A percentile compares a stretch with the other conserved stretches of the same genome.
phyloP scores from a whole-genome alignment of 2,329 filamentous ascomycete genomes.

The Furcasterigmium furcatum region DNA sequence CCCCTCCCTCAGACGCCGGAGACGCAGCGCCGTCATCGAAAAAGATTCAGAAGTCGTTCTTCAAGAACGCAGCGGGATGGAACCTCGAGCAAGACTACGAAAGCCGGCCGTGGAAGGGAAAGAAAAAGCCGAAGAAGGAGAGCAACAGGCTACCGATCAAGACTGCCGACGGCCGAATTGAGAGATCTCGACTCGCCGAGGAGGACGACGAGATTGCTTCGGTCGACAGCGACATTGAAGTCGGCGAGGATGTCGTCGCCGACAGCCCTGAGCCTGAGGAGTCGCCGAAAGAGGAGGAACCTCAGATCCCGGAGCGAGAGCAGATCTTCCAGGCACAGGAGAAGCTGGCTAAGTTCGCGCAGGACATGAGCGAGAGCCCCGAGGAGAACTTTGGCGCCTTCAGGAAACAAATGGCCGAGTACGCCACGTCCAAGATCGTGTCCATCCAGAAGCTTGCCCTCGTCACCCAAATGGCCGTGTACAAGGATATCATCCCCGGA shows the following conservation, averaged over 20 bases:
- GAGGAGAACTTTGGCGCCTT: constrained; percentile 84
- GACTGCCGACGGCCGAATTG: constrained; percentile 71
- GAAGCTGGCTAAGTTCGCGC: constrained; percentile 81
- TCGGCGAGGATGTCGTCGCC: constrained; percentile 53
- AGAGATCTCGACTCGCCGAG: constrained; percentile 53
- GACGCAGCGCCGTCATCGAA: constrained; percentile 22
- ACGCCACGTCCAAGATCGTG: constrained; percentile 65
- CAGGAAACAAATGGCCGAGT: constrained; percentile 66
- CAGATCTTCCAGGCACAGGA: constrained; percentile 88
- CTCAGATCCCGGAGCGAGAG: constrained; percentile 69
- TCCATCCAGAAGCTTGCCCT: constrained; percentile 84
- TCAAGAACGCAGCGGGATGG: constrained; percentile 77
- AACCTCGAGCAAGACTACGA: constrained; percentile 92
- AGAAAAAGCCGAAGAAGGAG: constrained; percentile 69
- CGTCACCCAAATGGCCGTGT: constrained; percentile 83
- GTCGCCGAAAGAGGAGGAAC: constrained; percentile 42
- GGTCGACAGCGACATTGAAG: constrained; percentile 58
- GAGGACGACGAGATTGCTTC: constrained; percentile 60
- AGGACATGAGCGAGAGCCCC: constrained; percentile 82
- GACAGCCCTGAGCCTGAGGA: constrained; percentile 45
- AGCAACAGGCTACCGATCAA: constrained; percentile 81
- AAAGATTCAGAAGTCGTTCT: constrained; percentile 60
- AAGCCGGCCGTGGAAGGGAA: constrained; percentile 68
- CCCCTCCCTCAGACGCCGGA: constrained; percentile 45
- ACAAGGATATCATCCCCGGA: constrained; percentile 93